phyloP scores from a whole-genome alignment of 495 filamentous ascomycete genomes.

The Aspergillus biplanus region DNA sequence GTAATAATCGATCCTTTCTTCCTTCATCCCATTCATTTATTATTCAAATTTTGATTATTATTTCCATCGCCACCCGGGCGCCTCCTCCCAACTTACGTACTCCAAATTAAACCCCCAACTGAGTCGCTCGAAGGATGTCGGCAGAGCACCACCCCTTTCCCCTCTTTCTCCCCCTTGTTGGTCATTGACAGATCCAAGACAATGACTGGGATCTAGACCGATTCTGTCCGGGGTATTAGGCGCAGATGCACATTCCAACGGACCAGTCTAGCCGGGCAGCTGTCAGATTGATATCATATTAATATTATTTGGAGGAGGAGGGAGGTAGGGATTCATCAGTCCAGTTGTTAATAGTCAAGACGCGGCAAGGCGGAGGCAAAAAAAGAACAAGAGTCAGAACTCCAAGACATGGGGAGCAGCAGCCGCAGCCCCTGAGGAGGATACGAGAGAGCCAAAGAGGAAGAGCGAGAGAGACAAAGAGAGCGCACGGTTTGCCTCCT shows the following conservation, averaged over 20 bases:
- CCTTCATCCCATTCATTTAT: too few species aligned
- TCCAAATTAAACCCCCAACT: too few species aligned
- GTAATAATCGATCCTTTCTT: too few species aligned
- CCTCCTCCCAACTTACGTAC: too few species aligned
- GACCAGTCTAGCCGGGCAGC: not conserved
- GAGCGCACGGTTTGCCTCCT: slow-evolving; percentile 19
- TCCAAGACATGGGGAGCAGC: not conserved
- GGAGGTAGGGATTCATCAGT: not conserved
- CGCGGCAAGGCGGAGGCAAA: too few species aligned
- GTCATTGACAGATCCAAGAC: not conserved
- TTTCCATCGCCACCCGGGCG: too few species aligned
- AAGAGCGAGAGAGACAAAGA: not conserved
- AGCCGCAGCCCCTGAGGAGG: not conserved
- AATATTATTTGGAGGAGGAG: not conserved
- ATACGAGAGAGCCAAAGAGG: slow-evolving; percentile 2
- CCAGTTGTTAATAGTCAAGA: not conserved
- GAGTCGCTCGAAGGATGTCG: too few species aligned
- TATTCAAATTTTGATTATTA: too few species aligned
- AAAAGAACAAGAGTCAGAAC: too few species aligned
- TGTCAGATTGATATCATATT: slow-evolving; percentile 1
- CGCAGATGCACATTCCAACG: not conserved
- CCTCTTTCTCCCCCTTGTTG: not conserved
- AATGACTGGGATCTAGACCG: too few species aligned
- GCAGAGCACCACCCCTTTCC: not conserved
- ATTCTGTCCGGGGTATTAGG: too few species aligned